Conservation (phyloP, 75 land plant genomes). For the Cryptomeria japonica region DNA sequence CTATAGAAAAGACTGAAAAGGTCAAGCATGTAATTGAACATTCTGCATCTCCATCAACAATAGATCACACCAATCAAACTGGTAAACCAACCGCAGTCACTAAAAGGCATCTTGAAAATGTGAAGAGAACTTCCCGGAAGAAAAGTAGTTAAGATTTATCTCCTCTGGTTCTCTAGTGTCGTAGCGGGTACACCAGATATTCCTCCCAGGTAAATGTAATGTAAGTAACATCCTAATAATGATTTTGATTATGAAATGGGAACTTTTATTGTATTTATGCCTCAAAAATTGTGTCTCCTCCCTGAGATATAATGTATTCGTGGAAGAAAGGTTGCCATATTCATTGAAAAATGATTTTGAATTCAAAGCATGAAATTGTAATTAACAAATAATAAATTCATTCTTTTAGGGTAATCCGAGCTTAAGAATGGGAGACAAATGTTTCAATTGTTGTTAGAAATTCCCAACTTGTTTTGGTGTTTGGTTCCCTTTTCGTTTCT, state of each 20-base stretch:
- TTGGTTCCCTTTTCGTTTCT: background rate
- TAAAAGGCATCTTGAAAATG: background rate
- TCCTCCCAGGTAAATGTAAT: background rate
- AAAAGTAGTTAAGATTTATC: background rate
- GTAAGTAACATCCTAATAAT: background rate
- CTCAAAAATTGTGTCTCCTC: background rate
- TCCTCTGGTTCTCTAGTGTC: background rate
- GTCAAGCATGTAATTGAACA: background rate
- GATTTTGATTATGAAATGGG: background rate
- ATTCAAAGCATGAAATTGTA: background rate
- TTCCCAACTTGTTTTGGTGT: background rate
- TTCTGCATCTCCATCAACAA: constrained; percentile 11
- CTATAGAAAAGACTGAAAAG: background rate
- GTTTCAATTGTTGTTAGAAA: no score
- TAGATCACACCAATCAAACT: background rate
- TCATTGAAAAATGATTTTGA: background rate
- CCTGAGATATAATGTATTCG: background rate
- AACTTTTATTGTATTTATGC: background rate
- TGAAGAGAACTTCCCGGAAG: background rate
- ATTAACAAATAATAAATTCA: background rate
- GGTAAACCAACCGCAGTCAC: background rate
- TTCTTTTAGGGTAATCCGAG: no score
- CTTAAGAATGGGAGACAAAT: no score
- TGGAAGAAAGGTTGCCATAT: background rate
- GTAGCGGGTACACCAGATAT: background rate